Conservation (phyloP, 2,329 filamentous ascomycete species). For the Aureobasidium namibiae region DNA sequence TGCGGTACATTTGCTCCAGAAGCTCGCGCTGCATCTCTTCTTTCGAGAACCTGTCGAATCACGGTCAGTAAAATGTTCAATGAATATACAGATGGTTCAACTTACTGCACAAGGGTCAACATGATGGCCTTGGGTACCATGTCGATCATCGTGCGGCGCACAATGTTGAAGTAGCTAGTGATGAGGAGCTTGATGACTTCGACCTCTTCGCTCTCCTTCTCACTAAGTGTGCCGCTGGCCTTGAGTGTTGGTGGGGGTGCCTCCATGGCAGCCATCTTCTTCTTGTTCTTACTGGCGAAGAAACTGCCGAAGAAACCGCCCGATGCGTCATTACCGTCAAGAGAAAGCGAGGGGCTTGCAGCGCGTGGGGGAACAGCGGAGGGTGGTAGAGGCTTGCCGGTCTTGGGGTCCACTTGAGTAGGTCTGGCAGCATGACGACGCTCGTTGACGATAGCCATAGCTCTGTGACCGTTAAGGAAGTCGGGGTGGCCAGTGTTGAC, state of each 20-base stretch:
- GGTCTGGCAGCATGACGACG: conserved; percentile 74
- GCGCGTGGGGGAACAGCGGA: conserved; percentile 59
- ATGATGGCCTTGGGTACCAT: conserved; percentile 99
- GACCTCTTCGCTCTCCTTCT: conserved; percentile 91
- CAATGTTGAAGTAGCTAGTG: conserved; percentile 95
- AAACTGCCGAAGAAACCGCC: conserved; percentile 93
- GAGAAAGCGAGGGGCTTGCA: conserved; percentile 64
- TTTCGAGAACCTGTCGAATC: conserved; percentile 65
- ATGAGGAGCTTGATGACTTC: conserved; percentile 98
- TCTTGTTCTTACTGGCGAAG: conserved; percentile 99
- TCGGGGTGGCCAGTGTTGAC: conserved; percentile 98
- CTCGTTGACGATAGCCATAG: conserved; percentile 97
- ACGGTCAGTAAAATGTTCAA: conserved; percentile 14
- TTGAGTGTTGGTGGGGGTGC: conserved; percentile 86
- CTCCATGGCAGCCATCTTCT: conserved; percentile 99
- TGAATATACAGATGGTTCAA: conserved; percentile 24
- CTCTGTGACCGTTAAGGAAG: conserved; percentile 91
- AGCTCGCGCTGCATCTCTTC: conserved; percentile 98
- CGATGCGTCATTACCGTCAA: conserved; percentile 39
- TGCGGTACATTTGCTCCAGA: conserved; percentile 94
- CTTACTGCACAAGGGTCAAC: conserved; percentile 90
- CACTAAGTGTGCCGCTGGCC: conserved; percentile 84
- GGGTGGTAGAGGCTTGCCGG: conserved; percentile 79
- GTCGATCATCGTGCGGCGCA: conserved; percentile 96
- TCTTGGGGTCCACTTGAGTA: conserved; percentile 95